Evolutionary conservation across 2,329 filamentous ascomycete genomes (phyloP), one percentile per base, ranked within the genome.

Genomic region (Purpureocillium lavendulum): DNA sequence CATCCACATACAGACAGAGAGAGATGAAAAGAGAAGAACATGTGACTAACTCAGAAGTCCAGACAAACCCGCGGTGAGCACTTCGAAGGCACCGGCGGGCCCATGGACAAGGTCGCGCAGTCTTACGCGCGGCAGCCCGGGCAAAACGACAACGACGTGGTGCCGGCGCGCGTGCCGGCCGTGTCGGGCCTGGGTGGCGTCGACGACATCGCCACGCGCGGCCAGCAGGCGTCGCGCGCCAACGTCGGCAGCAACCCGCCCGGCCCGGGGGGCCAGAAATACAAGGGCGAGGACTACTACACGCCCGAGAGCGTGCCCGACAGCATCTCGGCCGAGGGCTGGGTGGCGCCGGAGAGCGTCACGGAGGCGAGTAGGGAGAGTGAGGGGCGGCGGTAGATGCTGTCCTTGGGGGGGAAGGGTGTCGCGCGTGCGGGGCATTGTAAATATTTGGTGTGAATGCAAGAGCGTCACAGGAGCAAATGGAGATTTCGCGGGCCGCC

Each of bases 41-140:
- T n/a, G n/a, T n/a, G n/a, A n/a, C n/a, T n/a, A n/a, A n/a, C n/a
- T n/a, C n/a, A n/a, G n/a, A n/a, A n/a, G n/a, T n/a, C 10, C 21
- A 71, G 68, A 43, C 62, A 68, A 64, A 57, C 66, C 14, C 60
- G 56, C 4, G 67, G 67, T 30, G 45, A 62, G 36, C 59, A 66
- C 36, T 71, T 63, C 40, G 65, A 70, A 32, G 66, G 67, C 34
- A 39, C 51, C 11, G 65, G 67, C 28, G 66, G 67, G 0, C 66
- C 66, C 2, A 49, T 62, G 14, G 56, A 69, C 38, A 71, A 69
- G 50, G 35, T 62, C 26, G 29, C 40, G 21, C 21, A 26, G 21
- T 26, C 21, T 5, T 26, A 26, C 21, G 21, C 5, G 21, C 21
- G 21, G 17, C 40, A 47, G 29, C 35, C 44, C 7, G 65, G 66